These are phyloP conservation scores for Cyphellophora attinorum DNA, from an alignment of 2,329 filamentous ascomycete species.

Conservation along the genomic window DNA sequence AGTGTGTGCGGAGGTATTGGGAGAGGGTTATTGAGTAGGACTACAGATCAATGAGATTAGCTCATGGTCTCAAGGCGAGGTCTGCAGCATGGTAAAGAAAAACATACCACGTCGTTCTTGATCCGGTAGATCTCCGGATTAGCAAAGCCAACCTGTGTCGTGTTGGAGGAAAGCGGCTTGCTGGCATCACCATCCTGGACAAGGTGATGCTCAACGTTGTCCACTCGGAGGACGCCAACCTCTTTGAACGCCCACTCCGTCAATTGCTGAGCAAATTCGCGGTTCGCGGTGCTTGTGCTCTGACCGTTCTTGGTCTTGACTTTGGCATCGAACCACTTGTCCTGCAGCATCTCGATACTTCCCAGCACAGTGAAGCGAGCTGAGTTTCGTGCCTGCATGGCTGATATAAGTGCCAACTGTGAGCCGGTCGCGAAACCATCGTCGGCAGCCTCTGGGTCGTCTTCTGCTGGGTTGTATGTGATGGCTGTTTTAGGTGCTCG, in stretches of 20 bases:
- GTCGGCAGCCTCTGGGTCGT: slow-evolving; percentile 54
- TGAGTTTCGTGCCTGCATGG: slow-evolving; percentile 85
- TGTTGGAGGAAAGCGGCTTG: slow-evolving; percentile 41
- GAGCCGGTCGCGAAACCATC: slow-evolving; percentile 73
- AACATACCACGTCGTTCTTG: slow-evolving; percentile 89
- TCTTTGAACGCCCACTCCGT: slow-evolving; percentile 97
- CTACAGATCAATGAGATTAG: slow-evolving; percentile 1
- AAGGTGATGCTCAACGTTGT: slow-evolving; percentile 68
- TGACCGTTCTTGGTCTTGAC: slow-evolving; percentile 53
- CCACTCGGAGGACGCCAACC: slow-evolving; percentile 77
- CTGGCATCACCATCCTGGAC: slow-evolving; percentile 38
- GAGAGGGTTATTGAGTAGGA: slow-evolving; percentile 76
- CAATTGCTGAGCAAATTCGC: slow-evolving; percentile 73
- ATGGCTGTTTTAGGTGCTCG: slow-evolving; percentile 79
- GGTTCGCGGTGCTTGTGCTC: slow-evolving; percentile 61
- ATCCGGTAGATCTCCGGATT: slow-evolving; percentile 90
- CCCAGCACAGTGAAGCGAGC: slow-evolving; percentile 81
- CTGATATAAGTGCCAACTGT: slow-evolving; percentile 77
- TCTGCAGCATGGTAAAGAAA: slow-evolving; percentile 1
- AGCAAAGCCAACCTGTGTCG: slow-evolving; percentile 32
- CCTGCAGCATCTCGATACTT: slow-evolving; percentile 74
- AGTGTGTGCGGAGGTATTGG: slow-evolving; percentile 68
- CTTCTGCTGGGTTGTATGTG: slow-evolving; percentile 87
- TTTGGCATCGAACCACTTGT: slow-evolving; percentile 78
- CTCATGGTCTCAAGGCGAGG: background rate